Conservation (phyloP, 495 filamentous ascomycete species). For the Friedmanniomyces simplex region DNA sequence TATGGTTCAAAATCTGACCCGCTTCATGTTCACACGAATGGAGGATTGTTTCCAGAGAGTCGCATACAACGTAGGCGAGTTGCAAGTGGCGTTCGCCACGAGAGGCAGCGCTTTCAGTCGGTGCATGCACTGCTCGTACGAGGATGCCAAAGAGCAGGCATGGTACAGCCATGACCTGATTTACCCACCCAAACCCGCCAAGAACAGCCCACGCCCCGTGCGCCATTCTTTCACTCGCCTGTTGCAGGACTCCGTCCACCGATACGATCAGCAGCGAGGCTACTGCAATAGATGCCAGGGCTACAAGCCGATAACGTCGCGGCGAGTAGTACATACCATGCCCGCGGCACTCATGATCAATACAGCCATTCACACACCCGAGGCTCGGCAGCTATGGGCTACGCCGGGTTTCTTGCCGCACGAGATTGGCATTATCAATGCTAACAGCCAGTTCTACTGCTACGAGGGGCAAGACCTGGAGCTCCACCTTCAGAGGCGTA, state of each 20-base stretch:
- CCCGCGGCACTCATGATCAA: conserved; percentile 81
- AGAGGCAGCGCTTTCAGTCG: conserved; percentile 50
- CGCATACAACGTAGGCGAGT: conserved; percentile 42
- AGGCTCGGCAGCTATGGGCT: conserved; percentile 71
- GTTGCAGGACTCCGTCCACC: conserved; percentile 75
- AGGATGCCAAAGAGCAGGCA: conserved; percentile 56
- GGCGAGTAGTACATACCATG: conserved; percentile 67
- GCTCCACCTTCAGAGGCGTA: conserved; percentile 50
- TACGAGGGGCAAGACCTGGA: conserved; percentile 80
- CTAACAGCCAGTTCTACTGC: conserved; percentile 73
- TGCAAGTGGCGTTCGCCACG: conserved; percentile 52
- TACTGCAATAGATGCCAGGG: conserved; percentile 84
- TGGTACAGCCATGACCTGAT: conserved; percentile 72
- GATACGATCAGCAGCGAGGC: conserved; percentile 67
- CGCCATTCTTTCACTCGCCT: conserved; percentile 66
- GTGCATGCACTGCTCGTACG: conserved; percentile 73
- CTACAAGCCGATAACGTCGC: conserved; percentile 69
- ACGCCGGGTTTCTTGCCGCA: conserved; percentile 83
- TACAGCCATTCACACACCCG: conserved; percentile 56
- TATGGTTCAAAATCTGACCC: conserved; percentile 66
- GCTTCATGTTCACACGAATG: conserved; percentile 67
- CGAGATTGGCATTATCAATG: conserved; percentile 79
- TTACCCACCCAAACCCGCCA: conserved; percentile 50
- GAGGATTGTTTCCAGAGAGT: conserved; percentile 57
- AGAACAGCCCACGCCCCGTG: conserved; percentile 29